These are phyloP conservation scores for Chrysoporthe austroafricana DNA, from an alignment of 2,329 filamentous ascomycete species.

Conservation along the genomic window DNA sequence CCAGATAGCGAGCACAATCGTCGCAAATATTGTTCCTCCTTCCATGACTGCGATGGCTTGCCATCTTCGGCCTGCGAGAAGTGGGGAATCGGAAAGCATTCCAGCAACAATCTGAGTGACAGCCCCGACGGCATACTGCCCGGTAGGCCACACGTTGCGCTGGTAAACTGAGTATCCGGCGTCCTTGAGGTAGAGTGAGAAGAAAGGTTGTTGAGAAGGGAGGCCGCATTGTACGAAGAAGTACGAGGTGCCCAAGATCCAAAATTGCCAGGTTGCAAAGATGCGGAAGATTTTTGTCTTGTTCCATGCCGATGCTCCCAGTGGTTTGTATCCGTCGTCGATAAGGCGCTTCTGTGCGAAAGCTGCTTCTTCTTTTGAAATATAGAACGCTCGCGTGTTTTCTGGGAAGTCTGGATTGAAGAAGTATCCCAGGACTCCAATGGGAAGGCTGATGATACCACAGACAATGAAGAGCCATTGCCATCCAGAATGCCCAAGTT, in stretches of 20 bases:
- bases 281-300: constrained; percentile 22
- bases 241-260: constrained; percentile 25
- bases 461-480: constrained; percentile 55
- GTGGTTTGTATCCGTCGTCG: constrained; percentile 23
- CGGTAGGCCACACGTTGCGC: constrained; percentile 26
- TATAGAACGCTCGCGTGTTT: constrained; percentile 25
- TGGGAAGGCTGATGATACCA: constrained; percentile 31
- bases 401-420: constrained; percentile 28
- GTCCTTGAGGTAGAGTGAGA: constrained; percentile 21
- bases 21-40: constrained; percentile 28
- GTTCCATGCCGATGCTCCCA: constrained; percentile 19
- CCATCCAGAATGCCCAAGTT: constrained; percentile 50
- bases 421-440: constrained; percentile 30
- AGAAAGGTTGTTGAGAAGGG: constrained; percentile 27
- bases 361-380: constrained; percentile 20
- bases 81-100: constrained; percentile 29
- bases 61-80: constrained; percentile 25
- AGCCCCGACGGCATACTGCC: constrained; percentile 23
- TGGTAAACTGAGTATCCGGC: constrained; percentile 19
- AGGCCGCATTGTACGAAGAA: constrained; percentile 29
- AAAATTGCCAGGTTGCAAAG: constrained; percentile 22
- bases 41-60: constrained; percentile 29
- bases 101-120: constrained; percentile 25
- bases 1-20: constrained; percentile 26
- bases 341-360: constrained; percentile 22